These are phyloP conservation scores for Yamadazyma kanchanaburiensis DNA, from an alignment of 1,139 yeast genomes.

Conservation along the genomic window DNA sequence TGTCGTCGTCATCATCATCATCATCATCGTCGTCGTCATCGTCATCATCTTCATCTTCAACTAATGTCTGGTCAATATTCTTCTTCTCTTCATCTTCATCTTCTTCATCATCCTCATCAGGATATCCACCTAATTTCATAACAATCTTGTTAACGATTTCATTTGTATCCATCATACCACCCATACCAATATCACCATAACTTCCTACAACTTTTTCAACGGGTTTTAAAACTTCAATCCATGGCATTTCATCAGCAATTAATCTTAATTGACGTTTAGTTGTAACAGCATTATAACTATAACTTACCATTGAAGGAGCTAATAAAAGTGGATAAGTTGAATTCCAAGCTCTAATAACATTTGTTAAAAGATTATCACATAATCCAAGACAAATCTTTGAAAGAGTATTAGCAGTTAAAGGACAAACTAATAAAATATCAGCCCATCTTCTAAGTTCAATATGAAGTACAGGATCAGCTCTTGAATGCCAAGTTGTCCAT, in stretches of 20 bases:
- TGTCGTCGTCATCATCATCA: constrained; percentile 44
- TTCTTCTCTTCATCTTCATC: constrained; percentile 60
- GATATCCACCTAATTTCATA: constrained; percentile 82
- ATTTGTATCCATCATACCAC: constrained; percentile 88
- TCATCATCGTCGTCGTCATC: constrained; percentile 33
- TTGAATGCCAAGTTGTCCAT: constrained; percentile 81
- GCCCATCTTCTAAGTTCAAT: constrained; percentile 96
- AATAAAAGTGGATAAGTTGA: constrained; percentile 79
- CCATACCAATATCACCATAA: constrained; percentile 94
- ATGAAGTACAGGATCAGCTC: constrained; percentile 90
- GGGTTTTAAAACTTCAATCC: constrained; percentile 87
- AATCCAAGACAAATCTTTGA: constrained; percentile 88
- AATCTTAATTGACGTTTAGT: constrained; percentile 77
- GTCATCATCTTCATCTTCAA: constrained; percentile 30
- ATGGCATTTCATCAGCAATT: constrained; percentile 83
- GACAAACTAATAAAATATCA: constrained; percentile 83
- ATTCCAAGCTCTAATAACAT: constrained; percentile 91
- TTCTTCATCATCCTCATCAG: constrained; percentile 79
- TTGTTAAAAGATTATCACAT: constrained; percentile 84
- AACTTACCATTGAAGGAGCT: constrained; percentile 94
- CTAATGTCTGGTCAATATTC: constrained; percentile 30
- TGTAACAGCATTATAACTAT: constrained; percentile 82
- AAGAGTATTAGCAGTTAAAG: constrained; percentile 84
- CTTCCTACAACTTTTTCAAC: constrained; percentile 91
- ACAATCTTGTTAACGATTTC: constrained; percentile 87